Evolutionary conservation across 2,329 filamentous ascomycete species (phyloP).

Genomic region (Exophiala sp.): DNA sequence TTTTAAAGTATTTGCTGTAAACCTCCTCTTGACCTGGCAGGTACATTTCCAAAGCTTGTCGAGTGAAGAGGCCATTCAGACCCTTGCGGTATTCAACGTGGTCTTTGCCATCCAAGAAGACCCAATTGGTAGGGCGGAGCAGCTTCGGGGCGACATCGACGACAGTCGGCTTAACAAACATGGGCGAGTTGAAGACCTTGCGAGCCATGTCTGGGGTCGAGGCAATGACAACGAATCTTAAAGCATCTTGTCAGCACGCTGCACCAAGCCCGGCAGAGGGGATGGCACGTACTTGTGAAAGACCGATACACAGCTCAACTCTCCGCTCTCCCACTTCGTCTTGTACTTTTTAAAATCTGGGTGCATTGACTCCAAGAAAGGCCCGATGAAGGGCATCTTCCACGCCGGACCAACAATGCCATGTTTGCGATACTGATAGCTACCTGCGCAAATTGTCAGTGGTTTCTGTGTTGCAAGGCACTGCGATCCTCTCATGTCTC

Average conservation of each 20-base stretch:
- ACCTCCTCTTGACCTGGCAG: constrained; percentile 90
- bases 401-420: constrained; percentile 69
- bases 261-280: not conserved
- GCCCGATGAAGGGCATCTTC: constrained; percentile 88
- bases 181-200: constrained; percentile 93
- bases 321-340: constrained; percentile 86
- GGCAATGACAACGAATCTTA: constrained; percentile 95
- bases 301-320: constrained; percentile 93
- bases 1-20: constrained; percentile 80
- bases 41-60: constrained; percentile 80
- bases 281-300: constrained; percentile 81
- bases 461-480: not conserved
- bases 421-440: constrained; percentile 71
- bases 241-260: not conserved
- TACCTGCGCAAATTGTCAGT: constrained; percentile 51
- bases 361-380: constrained; percentile 86
- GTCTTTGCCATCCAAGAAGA: constrained; percentile 90
- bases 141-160: constrained; percentile 94
- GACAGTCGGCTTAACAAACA: constrained; percentile 91
- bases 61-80: constrained; percentile 89
- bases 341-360: constrained; percentile 90
- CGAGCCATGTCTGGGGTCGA: constrained; percentile 92
- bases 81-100: constrained; percentile 98
- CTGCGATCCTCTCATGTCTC: constrained; percentile 37
- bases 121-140: constrained; percentile 88